Conservation (phyloP, 1,284 basidiomycete species). For the Leccinum angustisporum region DNA sequence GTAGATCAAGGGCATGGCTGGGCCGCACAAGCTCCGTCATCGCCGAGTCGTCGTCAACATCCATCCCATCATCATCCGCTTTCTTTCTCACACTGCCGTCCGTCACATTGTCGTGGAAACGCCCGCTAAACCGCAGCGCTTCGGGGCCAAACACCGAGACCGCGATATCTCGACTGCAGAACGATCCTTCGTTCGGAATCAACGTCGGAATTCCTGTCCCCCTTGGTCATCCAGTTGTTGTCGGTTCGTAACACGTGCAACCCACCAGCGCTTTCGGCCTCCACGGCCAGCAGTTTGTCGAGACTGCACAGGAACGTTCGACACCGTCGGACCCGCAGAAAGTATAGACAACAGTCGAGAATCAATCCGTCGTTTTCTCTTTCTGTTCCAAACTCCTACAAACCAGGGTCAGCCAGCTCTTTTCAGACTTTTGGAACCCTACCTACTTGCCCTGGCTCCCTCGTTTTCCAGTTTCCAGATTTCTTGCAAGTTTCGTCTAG, state of each 20-base stretch:
- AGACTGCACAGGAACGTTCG: constrained; percentile 56
- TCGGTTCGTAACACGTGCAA: constrained; percentile 7
- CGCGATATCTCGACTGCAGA: constrained; percentile 45
- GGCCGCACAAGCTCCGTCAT: constrained; percentile 35
- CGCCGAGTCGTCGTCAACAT: constrained; percentile 54
- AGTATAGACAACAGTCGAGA: constrained; percentile 70
- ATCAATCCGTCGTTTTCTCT: constrained; percentile 65
- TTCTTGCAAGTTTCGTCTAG: constrained; percentile 61
- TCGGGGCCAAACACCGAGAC: constrained; percentile 39
- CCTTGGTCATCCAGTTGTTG: constrained; percentile 17
- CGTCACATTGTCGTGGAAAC: constrained; percentile 32
- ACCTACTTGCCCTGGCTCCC: constrained; percentile 45
- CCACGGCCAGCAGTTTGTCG: constrained; percentile 63
- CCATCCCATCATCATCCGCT: constrained; percentile 53
- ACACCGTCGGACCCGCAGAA: constrained; percentile 34
- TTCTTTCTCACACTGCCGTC: constrained; percentile 19
- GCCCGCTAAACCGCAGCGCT: constrained; percentile 37
- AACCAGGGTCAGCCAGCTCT: constrained; percentile 4
- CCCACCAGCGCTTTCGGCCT: constrained; percentile 53
- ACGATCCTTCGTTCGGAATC: constrained; percentile 24
- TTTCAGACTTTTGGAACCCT: not conserved
- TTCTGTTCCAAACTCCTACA: constrained; percentile 29
- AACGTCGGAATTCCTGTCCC: constrained; percentile 31
- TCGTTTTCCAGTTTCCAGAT: constrained; percentile 57
- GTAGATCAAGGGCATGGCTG: constrained; percentile 58